A percentile compares a stretch with the other conserved stretches of the same genome.
phyloP scores from a whole-genome alignment of 495 filamentous ascomycete species.

The Astrocystis sublimbata region DNA sequence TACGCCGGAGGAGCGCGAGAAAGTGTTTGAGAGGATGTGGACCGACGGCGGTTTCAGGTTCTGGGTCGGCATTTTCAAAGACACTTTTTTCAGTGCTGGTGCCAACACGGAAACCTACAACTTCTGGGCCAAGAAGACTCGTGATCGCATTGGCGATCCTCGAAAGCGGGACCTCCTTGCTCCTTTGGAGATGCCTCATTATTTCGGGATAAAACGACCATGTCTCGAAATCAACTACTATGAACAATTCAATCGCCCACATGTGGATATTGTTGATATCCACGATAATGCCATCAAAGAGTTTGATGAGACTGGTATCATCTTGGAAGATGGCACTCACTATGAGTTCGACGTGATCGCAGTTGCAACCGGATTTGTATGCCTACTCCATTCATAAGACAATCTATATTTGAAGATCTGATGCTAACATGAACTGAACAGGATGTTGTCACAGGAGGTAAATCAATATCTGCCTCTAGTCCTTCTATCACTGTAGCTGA shows the following conservation, averaged over 20 bases:
- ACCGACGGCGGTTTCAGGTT: constrained; percentile 47
- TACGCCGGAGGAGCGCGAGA: constrained; percentile 45
- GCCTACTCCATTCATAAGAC: constrained; percentile 40
- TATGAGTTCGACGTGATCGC: constrained; percentile 50
- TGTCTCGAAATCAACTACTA: constrained; percentile 58
- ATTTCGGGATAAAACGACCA: constrained; percentile 57
- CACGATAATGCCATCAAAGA: constrained; percentile 49
- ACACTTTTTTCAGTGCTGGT: constrained; percentile 44
- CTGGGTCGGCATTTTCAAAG: constrained; percentile 39
- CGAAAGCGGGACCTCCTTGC: constrained; percentile 54
- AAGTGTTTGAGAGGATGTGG: constrained; percentile 50
- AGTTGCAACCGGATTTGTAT: constrained; percentile 52
- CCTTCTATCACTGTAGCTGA: neutral
- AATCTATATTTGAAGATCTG: neutral
- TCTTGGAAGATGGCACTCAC: constrained; percentile 36
- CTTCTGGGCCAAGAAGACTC: constrained; percentile 58
- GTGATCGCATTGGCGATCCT: constrained; percentile 53
- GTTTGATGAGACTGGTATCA: constrained; percentile 49
- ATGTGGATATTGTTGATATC: constrained; percentile 57
- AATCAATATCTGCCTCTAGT: neutral
- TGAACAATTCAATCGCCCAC: constrained; percentile 57
- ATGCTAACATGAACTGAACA: neutral
- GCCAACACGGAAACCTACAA: constrained; percentile 54
- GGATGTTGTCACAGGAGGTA: constrained; percentile 8
- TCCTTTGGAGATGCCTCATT: constrained; percentile 52